Evolutionary conservation across 2,329 filamentous ascomycete species (phyloP).

Genomic region (Pyrenophora graminea): DNA sequence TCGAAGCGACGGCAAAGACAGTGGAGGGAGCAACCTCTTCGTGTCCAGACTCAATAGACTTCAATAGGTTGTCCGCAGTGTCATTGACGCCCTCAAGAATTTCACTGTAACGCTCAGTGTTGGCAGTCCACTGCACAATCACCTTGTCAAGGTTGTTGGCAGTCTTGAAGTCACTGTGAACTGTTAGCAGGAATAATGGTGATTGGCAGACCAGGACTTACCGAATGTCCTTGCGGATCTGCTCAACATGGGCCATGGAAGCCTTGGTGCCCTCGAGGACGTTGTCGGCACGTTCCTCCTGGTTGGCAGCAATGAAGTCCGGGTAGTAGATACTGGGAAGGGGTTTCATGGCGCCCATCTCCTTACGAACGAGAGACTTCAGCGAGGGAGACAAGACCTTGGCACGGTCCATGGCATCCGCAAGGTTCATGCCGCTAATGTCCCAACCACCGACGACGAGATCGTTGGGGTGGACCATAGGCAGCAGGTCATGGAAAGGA

Average conservation of each 20-base stretch:
- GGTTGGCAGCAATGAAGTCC: slow-evolving; percentile 98
- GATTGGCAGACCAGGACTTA: slow-evolving; percentile 45
- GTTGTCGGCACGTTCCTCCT: slow-evolving; percentile 95
- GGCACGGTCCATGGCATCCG: slow-evolving; percentile 92
- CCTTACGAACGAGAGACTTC: slow-evolving; percentile 87
- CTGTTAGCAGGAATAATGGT: slow-evolving; percentile 8
- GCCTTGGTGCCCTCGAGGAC: slow-evolving; percentile 82
- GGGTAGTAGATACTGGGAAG: slow-evolving; percentile 97
- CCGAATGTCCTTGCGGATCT: slow-evolving; percentile 90
- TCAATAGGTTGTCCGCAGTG: slow-evolving; percentile 90
- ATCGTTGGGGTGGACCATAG: slow-evolving; percentile 97
- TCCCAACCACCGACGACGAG: slow-evolving; percentile 96
- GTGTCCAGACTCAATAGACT: slow-evolving; percentile 83
- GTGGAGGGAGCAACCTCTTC: slow-evolving; percentile 93
- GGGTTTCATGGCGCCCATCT: slow-evolving; percentile 86
- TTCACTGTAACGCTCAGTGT: slow-evolving; percentile 96
- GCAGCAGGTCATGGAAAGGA: slow-evolving; percentile 89
- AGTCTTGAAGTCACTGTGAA: slow-evolving; percentile 76
- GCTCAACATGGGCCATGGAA: slow-evolving; percentile 83
- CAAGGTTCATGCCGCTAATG: slow-evolving; percentile 87
- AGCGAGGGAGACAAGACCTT: slow-evolving; percentile 93
- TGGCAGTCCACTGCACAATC: slow-evolving; percentile 97
- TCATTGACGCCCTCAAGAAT: slow-evolving; percentile 89
- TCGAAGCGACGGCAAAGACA: slow-evolving; percentile 91
- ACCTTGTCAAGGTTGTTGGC: slow-evolving; percentile 87